Evolutionary conservation across 139 green algal genomes (phyloP), one percentile per base, ranked within the genome.

Genomic region (Tetraselmis striata): DNA sequence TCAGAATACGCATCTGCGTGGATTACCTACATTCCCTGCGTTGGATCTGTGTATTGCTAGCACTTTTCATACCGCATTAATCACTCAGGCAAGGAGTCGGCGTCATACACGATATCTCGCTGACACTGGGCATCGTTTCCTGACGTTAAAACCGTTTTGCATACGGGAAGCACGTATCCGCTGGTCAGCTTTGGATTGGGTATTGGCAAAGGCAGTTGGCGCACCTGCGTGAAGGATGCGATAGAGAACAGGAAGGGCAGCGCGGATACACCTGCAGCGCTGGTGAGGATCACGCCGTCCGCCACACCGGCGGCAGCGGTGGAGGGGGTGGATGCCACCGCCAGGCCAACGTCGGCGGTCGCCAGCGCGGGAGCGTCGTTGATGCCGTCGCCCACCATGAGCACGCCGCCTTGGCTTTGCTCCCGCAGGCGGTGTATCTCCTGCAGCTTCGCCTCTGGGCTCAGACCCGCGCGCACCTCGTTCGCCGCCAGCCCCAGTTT

Each of bases 341-440:
- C 93, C 2, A 96, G 84, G 59, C 87, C 94, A 79, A 95, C 92
- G 80, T 92, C 86, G 0, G 93, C 90, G 1, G 92, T 86, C 27
- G 90, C 91, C n/a, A 96, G 85, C 0, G 93, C 93, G 1, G 93
- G 89, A 1, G 92, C 89, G 78, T 96, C 93, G 77, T 96, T 96
- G 75, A 96, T 90, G 29, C 93, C 93, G 80, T 96, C 93, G 0
- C 92, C 93, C 24, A 95, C 90, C 93, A 97, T 97, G 32, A 95
- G 77, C 75, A 97, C 86, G 0, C 87, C 87, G 23, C 28, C 79
- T 78, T 59, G 22, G 23, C 24, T 30, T 28, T 27, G 23, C 30
- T 45, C 59, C 32, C 83, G 81, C 83, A 86, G n/a, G 30, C 45
- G 77, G 81, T 84, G 29, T 28, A 91, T 78, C 1, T 80, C 77